These are phyloP conservation scores for Elsinoe arachidis DNA, from an alignment of 2,329 filamentous ascomycete genomes.

Conservation along the genomic window DNA sequence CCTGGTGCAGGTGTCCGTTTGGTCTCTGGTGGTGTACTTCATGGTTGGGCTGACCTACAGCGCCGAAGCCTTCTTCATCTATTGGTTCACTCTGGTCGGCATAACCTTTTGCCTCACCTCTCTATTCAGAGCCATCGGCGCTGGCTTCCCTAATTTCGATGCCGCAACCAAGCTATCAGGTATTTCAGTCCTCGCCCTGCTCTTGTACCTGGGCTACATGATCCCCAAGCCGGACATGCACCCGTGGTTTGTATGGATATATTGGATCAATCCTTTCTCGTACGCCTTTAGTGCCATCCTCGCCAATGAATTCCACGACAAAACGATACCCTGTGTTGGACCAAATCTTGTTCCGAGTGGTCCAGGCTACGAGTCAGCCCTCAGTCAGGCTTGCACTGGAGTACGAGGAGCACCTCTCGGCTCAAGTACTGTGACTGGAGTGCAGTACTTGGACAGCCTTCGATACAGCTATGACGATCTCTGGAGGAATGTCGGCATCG, in stretches of 20 bases:
- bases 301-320: constrained; percentile 50
- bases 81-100: constrained; percentile 45
- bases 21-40: constrained; percentile 16
- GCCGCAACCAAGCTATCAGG: constrained; percentile 25
- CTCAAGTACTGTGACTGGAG: constrained; percentile 48
- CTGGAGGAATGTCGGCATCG: constrained; percentile 57
- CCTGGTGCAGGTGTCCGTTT: constrained; percentile 40
- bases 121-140: constrained; percentile 37
- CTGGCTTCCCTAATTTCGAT: constrained; percentile 24
- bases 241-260: constrained; percentile 31
- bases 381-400: constrained; percentile 32
- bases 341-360: constrained; percentile 30
- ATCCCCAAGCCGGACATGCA: constrained; percentile 42
- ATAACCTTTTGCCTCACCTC: constrained; percentile 37
- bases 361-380: constrained; percentile 31
- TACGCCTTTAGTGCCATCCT: constrained; percentile 30
- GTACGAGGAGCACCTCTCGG: constrained; percentile 52
- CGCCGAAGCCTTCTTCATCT: constrained; percentile 53
- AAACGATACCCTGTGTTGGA: constrained; percentile 47
- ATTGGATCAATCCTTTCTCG: constrained; percentile 52
- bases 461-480: constrained; percentile 38
- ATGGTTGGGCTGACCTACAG: constrained; percentile 29
- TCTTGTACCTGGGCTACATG: constrained; percentile 30
- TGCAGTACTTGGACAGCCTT: constrained; percentile 50
- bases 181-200: constrained; percentile 21